Percentiles rank a stretch among this genome's conserved stretches.
Evolutionary conservation across 805 yeast species (phyloP).

Genomic region (Metschnikowia henanensis): DNA sequence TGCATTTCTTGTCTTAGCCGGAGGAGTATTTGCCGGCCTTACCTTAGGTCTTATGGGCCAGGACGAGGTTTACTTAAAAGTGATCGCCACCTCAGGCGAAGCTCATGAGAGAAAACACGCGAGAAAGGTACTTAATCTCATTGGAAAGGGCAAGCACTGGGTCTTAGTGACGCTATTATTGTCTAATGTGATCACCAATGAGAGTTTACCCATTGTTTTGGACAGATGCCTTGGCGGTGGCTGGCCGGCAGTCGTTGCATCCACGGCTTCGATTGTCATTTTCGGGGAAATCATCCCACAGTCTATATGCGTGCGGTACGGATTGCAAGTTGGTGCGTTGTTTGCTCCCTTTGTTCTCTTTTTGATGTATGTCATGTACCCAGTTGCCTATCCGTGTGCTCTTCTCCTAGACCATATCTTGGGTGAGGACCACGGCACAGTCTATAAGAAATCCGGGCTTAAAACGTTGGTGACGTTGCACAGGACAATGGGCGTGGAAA

Average conservation of each 20-base stretch:
- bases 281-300: slow-evolving; percentile 98
- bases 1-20: slow-evolving; percentile 62
- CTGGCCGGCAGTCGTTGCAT: slow-evolving; percentile 91
- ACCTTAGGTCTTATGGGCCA: slow-evolving; percentile 98
- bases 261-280: slow-evolving; percentile 90
- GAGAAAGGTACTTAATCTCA: slow-evolving; percentile 63
- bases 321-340: slow-evolving; percentile 85
- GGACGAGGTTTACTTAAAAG: slow-evolving; percentile 92
- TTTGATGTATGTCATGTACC: slow-evolving; percentile 88
- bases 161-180: slow-evolving; percentile 84
- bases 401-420: slow-evolving; percentile 72
- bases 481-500: slow-evolving; percentile 91
- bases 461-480: slow-evolving; percentile 93
- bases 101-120: slow-evolving; percentile 67
- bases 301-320: slow-evolving; percentile 88
- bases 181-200: slow-evolving; percentile 90
- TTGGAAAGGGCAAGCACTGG: slow-evolving; percentile 93
- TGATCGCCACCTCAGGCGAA: slow-evolving; percentile 86
- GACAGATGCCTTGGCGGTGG: slow-evolving; percentile 96
- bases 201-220: slow-evolving; percentile 89
- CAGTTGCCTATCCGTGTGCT: slow-evolving; percentile 91
- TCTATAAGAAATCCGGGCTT: slow-evolving; percentile 88
- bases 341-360: slow-evolving; percentile 84
- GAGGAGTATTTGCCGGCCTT: slow-evolving; percentile 91
- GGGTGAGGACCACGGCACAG: slow-evolving; percentile 96